Percentiles rank a stretch among this genome's conserved stretches.
Conservation (phyloP, 169 alveolate genomes). For the Plasmodium sp. region DNA sequence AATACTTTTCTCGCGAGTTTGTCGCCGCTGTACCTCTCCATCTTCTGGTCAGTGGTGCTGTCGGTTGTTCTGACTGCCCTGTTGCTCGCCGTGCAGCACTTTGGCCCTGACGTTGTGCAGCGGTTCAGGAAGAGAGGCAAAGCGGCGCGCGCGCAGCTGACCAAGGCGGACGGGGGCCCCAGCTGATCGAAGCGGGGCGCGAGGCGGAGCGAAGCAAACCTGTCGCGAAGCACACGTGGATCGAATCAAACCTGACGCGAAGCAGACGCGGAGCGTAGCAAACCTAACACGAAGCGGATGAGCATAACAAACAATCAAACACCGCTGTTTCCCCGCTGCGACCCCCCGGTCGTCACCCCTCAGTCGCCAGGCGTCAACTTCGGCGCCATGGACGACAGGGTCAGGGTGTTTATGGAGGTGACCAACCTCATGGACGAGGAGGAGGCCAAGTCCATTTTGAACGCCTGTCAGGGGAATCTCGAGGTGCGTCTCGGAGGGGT, state of each 20-base stretch:
- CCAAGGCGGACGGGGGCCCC: too few relatives aligned
- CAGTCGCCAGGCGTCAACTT: too few relatives aligned
- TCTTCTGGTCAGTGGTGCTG: neutral
- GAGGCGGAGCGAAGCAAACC: neutral
- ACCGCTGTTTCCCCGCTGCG: neutral
- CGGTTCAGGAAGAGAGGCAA: neutral
- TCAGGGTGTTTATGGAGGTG: conserved; percentile 25
- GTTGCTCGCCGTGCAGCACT: neutral
- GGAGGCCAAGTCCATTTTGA: conserved; percentile 5
- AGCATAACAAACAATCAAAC: too few relatives aligned
- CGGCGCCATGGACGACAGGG: conserved; percentile 1
- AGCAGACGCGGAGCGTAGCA: neutral
- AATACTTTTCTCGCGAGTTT: neutral
- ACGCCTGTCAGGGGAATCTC: conserved; percentile 5
- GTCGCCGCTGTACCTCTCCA: neutral
- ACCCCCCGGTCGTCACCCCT: neutral
- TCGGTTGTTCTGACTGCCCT: neutral
- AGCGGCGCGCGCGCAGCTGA: neutral
- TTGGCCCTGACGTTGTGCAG: neutral
- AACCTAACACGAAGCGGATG: neutral
- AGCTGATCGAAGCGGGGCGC: neutral
- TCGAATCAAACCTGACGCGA: neutral
- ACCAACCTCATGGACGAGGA: conserved; percentile 6
- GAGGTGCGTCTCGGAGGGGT: conserved; percentile 1
- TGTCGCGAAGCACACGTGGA: neutral